Evolutionary conservation across 1,284 basidiomycete species (phyloP).

Genomic region (Neonothopanus nambi): DNA sequence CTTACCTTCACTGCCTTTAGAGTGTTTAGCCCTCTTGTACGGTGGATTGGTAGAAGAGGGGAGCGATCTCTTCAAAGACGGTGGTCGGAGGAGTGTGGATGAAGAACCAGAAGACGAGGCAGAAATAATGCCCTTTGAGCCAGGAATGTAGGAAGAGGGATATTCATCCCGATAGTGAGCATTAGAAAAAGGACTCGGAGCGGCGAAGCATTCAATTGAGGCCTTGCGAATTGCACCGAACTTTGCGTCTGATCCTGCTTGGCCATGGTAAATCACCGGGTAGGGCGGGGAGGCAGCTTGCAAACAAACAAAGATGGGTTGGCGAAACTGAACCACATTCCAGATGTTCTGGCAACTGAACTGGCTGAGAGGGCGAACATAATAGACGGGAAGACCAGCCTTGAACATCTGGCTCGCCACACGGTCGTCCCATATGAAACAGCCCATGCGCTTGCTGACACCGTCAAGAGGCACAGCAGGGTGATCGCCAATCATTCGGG

Average conservation of each 20-base stretch:
- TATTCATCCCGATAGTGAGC: slow-evolving; percentile 4
- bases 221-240: slow-evolving; percentile 1
- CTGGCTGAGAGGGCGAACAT: background rate
- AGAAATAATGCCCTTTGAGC: too few relatives aligned
- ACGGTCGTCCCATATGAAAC: too few relatives aligned
- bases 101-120: too few relatives aligned
- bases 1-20: background rate
- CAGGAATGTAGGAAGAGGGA: too few relatives aligned
- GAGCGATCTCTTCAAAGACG: too few relatives aligned
- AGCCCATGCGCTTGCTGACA: background rate
- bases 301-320: background rate
- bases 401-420: background rate
- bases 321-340: background rate
- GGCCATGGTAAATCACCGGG: slow-evolving; percentile 1
- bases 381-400: slow-evolving; percentile 2
- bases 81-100: too few relatives aligned
- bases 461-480: background rate
- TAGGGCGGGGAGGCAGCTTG: background rate
- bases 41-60: too few relatives aligned
- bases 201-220: background rate
- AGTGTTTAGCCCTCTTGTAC: too few relatives aligned
- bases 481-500: background rate
- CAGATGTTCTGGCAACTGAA: slow-evolving; percentile 1
- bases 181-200: background rate
- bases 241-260: slow-evolving; percentile 8